Conservation (phyloP, 1,139 yeast species). For the Kodamaea arcana region DNA sequence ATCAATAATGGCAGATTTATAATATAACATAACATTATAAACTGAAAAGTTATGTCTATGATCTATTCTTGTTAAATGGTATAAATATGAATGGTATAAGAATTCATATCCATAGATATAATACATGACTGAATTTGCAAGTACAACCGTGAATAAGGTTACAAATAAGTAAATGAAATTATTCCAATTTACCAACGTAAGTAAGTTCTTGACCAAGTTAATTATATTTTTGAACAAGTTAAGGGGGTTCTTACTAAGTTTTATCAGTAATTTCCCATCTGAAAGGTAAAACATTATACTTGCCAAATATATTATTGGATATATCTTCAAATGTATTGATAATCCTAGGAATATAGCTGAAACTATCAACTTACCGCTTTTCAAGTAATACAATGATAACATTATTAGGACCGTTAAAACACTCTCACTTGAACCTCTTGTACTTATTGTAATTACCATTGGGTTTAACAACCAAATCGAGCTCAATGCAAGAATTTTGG, state of each 20-base stretch:
- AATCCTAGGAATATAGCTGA: slow-evolving; percentile 72
- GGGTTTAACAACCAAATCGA: slow-evolving; percentile 89
- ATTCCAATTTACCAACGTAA: slow-evolving; percentile 37
- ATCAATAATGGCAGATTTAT: slow-evolving; percentile 42
- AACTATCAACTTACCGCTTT: slow-evolving; percentile 24
- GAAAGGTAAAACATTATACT: slow-evolving; percentile 38
- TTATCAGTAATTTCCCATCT: slow-evolving; percentile 18
- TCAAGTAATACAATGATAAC: slow-evolving; percentile 48
- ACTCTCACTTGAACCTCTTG: slow-evolving; percentile 93
- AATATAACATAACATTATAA: slow-evolving; percentile 74
- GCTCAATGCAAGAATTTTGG: slow-evolving; percentile 38
- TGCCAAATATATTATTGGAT: slow-evolving; percentile 81
- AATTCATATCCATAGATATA: slow-evolving; percentile 67
- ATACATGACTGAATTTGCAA: slow-evolving; percentile 59
- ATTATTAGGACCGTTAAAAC: slow-evolving; percentile 75
- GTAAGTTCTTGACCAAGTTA: slow-evolving; percentile 8
- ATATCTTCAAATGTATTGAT: slow-evolving; percentile 84
- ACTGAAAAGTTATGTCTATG: slow-evolving; percentile 94
- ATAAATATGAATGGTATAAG: slow-evolving; percentile 72
- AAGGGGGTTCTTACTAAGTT: too few species aligned
- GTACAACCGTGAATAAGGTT: slow-evolving; percentile 38
- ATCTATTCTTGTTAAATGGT: slow-evolving; percentile 79
- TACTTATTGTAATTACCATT: slow-evolving; percentile 89
- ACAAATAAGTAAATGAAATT: slow-evolving; percentile 45
- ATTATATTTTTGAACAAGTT: too few species aligned